Evolutionary conservation across 768 basidiomycete species (phyloP), one percentile per base, ranked within the genome.

Genomic region (Tulasnella calospora): DNA sequence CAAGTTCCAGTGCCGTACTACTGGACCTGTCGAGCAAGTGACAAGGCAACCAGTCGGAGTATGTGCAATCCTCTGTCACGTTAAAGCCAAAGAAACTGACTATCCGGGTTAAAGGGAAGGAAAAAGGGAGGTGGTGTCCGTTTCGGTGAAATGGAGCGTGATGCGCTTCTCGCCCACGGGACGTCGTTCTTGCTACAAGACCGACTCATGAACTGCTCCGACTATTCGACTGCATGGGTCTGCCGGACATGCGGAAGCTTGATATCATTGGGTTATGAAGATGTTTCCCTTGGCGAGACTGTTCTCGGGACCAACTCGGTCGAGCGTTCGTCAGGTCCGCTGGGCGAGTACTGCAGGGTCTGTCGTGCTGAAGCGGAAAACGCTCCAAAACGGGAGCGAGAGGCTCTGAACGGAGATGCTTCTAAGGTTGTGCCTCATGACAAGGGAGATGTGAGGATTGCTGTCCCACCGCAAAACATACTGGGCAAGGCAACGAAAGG

Each of bases 81-180:
- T 1, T 13, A 21, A 19, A 21, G 21, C 44, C 19, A 47, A 61
- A 61, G 44, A 44, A 36, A n/a, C 74, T 74, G 35, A 35, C 17
- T 33, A 23, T 71, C 35, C 3, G 27, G 57, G 80, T 81, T 38
- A 67, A 84, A 95, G 96, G 98, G 98, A 78, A 93, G 98, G 79
- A 99, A 98, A 89, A 93, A 96, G 76, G 95, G 94, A 67, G 98
- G 98, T 82, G 98, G 98, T 82, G 99, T 99, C 83, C 96, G 98
- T 77, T 99, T 99, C 83, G 98, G 98, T 82, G 98, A 99, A 87
- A 99, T 99, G 98, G 98, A 99, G 85, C 93, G 98, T 75, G 98
- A 99, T 83, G 98, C 98, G 15, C 89, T 99, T 74, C 96, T 99
- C 81, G 98, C 98, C 3, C 98, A 99, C 84, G 98, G 98, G 69